Base-by-base conservation (phyloP, 2,329 filamentous ascomycete species). In the Ophiostoma australiae region DNA sequence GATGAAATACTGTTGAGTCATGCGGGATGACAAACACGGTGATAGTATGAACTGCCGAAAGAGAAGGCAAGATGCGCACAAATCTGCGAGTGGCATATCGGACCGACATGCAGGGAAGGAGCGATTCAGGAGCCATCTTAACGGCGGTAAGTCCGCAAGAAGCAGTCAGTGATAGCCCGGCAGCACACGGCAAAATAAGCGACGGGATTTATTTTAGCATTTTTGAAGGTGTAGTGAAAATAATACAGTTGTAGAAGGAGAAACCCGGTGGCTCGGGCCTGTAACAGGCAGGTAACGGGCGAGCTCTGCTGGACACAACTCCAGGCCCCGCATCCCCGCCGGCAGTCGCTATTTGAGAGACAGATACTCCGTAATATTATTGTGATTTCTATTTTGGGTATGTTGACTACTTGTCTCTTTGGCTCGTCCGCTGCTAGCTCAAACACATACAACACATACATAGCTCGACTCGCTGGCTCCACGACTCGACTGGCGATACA, bases 321-420 rank as follows among this genome's bases (percentile, higher is more conserved):
- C n/a, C 52, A 58, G n/a, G 52, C 17, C 52, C 52, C 52, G 52
- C 52, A 58, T 58, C 52, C 52, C 52, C 52, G 52, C 52, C 52
- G 52, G 52, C 23, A 58, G 52, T 58, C 52, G 52, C 52, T 27
- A 27, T 48, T 48, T 48, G 44, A 20, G 37, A 48, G 44, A 48
- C 44, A 48, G 1, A 20, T 48, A 48, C 44, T 20, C 44, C 15
- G 17, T 20, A n/a, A 10, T 13, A 41, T 6, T 41, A 41, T 13
- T 37, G 6, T 37, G 10, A 7, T 37, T 37, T 37, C 6, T 10
- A 13, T 41, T 41, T 41, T 41, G 39, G 15, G 39, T 41, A 13
- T 10, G 11, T 41, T 41, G 8, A 48, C 44, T 20, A 17, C 15
- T 48, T 48, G 15, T 15, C 44, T n/a, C 52, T 58, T 27, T 58